Base-by-base conservation (phyloP, 805 yeast species). In the Candida vaughaniae region DNA sequence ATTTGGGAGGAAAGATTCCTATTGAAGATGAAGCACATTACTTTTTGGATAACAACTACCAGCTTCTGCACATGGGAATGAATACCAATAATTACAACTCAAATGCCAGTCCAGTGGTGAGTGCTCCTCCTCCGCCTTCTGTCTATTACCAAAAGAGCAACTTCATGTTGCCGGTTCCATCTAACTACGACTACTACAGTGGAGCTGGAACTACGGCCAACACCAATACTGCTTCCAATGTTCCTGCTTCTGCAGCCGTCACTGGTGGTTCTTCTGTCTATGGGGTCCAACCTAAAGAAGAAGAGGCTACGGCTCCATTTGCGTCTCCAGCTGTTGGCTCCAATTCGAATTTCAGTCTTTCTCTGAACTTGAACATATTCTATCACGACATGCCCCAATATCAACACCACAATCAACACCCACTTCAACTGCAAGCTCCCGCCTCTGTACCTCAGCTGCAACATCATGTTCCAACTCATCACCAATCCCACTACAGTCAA, bases 1-100 rank as follows among this genome's bases (percentile, higher is more conserved):
- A 80, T 1, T 60, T 81, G 15, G 88, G 89, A 2, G 80, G 80
- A 0, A 73, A 75, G 52, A 58, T 60, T 29, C 66, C 65, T 10
- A 55, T 66, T 29, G 80, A 73, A 39, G 78, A 73, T 42, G 79
- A 74, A 45, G 69, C 77, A 1, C 64, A 61, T 41, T 75, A 71
- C 47, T 67, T 64, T 38, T 56, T 73, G 51, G 80, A 74, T 44
- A 53, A 60, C 22, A 66, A 63, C 37, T 67, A 64, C 40, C 72
- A 66, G 45, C 55, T 66, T 22, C 73, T 64, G 43, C 64, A 64
- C 35, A 65, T 66, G 69, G 49, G 23, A 7, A n/a, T n/a, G n/a
- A n/a, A n/a, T n/a, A n/a, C n/a, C n/a, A n/a, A n/a, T n/a, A n/a
- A n/a, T n/a, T n/a, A n/a, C n/a, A n/a, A n/a, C n/a, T n/a, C n/a